Conservation (phyloP, 2,329 filamentous ascomycete species). For the Trichoderma simmonsii region DNA sequence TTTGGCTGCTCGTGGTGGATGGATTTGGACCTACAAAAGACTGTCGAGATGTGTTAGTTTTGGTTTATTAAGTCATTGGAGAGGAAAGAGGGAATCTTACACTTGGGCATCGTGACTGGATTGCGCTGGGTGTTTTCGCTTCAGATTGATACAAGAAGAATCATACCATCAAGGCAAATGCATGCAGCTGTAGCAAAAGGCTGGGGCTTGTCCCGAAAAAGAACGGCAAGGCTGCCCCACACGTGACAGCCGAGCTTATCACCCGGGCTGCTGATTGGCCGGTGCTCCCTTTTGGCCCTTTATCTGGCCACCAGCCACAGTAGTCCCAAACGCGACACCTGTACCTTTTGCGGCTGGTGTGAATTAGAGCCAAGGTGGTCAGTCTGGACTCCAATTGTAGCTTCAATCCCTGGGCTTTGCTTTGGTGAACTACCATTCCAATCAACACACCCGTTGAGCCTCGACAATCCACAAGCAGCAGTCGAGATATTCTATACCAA, state of each 20-base stretch:
- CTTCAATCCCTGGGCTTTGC: neutral
- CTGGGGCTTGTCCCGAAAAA: conserved; percentile 10
- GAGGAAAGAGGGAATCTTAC: conserved; percentile 52
- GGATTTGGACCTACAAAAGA: conserved; percentile 28
- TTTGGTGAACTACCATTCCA: neutral
- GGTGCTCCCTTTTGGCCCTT: neutral
- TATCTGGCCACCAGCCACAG: conserved; percentile 1
- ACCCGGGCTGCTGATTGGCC: conserved; percentile 7
- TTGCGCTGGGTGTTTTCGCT: neutral
- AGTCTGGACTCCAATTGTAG: neutral
- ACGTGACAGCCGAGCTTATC: conserved; percentile 16
- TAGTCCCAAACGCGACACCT: conserved; percentile 22
- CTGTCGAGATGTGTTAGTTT: conserved; percentile 22
- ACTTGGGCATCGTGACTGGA: conserved; percentile 73
- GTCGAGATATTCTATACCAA: neutral
- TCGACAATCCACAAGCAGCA: neutral
- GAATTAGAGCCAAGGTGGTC: neutral
- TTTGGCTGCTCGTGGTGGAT: neutral
- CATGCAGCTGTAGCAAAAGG: conserved; percentile 19
- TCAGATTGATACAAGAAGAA: neutral
- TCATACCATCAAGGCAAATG: neutral
- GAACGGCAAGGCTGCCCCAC: conserved; percentile 29
- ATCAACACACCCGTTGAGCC: neutral
- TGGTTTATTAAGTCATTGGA: conserved; percentile 25
- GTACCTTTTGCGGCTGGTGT: conserved; percentile 8